Evolutionary conservation across 768 basidiomycete species (phyloP).

Genomic region (Tulasnella sp.): DNA sequence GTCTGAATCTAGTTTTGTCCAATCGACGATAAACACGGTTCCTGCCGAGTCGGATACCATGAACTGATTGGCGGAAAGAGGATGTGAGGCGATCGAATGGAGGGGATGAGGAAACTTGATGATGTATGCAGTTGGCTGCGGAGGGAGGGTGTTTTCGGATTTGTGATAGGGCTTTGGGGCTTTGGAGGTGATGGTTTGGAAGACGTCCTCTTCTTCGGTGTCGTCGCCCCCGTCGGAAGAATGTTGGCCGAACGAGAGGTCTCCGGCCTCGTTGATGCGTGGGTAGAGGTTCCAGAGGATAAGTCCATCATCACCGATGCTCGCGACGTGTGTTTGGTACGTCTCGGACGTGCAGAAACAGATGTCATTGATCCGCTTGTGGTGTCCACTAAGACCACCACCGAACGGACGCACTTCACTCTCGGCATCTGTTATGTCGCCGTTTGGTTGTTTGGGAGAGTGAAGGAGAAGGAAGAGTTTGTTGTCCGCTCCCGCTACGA

Average conservation of each 20-base stretch:
- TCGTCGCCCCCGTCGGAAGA: background rate
- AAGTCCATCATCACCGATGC: constrained; percentile 27
- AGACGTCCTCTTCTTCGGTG: constrained; percentile 15
- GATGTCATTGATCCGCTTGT: constrained; percentile 65
- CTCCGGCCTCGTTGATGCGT: background rate
- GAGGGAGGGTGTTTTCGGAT: constrained; percentile 30
- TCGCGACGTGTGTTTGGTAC: constrained; percentile 62
- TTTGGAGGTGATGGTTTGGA: constrained; percentile 30
- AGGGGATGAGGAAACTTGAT: constrained; percentile 56
- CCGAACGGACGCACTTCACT: constrained; percentile 58
- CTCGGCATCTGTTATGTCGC: constrained; percentile 30
- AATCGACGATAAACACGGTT: constrained; percentile 66
- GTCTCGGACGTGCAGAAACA: constrained; percentile 62
- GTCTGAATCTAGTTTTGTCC: constrained; percentile 50
- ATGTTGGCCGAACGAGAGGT: background rate
- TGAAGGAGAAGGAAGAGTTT: constrained; percentile 59
- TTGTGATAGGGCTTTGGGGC: constrained; percentile 27
- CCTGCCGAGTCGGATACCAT: constrained; percentile 65
- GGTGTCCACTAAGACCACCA: constrained; percentile 70
- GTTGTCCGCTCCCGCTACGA: constrained; percentile 54
- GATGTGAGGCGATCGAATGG: constrained; percentile 54
- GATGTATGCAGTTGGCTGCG: constrained; percentile 44
- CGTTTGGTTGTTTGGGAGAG: constrained; percentile 21
- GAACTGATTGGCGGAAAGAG: constrained; percentile 58
- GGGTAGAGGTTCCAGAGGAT: constrained; percentile 83